Conservation (phyloP, 2,329 filamentous ascomycete genomes). For the Botrytis deweyae region DNA sequence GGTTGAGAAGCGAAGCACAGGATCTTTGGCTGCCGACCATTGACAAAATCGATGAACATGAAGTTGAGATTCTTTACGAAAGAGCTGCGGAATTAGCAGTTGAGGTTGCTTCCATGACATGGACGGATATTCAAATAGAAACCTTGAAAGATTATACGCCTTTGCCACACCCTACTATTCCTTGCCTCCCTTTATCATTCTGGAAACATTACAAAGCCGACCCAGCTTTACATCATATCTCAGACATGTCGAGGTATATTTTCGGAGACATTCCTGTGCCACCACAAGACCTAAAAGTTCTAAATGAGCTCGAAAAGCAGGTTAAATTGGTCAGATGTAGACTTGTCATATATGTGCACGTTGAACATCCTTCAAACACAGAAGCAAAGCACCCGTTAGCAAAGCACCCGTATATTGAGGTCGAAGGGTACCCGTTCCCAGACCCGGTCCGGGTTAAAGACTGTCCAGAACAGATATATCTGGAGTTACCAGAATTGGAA, state of each 20-base stretch:
- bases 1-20: not conserved
- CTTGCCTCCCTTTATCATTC: not conserved
- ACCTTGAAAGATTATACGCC: not conserved
- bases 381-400: not conserved
- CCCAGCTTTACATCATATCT: not conserved
- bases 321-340: not conserved
- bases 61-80: not conserved
- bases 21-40: not conserved
- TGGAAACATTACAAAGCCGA: not conserved
- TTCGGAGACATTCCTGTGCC: not conserved
- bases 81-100: not conserved
- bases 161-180: not conserved
- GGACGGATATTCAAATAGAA: not conserved
- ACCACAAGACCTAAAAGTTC: not conserved
- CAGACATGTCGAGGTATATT: not conserved
- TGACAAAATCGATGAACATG: not conserved
- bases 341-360: not conserved
- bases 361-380: not conserved
- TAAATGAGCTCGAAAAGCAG: not conserved
- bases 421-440: not conserved
- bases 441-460: rapidly evolving
- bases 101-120: not conserved
- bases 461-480: not conserved
- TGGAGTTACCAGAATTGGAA: not conserved
- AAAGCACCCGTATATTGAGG: not conserved